Base-by-base conservation (phyloP, 1,284 basidiomycete genomes). In the Melanopsichium pennsylvanicum region DNA sequence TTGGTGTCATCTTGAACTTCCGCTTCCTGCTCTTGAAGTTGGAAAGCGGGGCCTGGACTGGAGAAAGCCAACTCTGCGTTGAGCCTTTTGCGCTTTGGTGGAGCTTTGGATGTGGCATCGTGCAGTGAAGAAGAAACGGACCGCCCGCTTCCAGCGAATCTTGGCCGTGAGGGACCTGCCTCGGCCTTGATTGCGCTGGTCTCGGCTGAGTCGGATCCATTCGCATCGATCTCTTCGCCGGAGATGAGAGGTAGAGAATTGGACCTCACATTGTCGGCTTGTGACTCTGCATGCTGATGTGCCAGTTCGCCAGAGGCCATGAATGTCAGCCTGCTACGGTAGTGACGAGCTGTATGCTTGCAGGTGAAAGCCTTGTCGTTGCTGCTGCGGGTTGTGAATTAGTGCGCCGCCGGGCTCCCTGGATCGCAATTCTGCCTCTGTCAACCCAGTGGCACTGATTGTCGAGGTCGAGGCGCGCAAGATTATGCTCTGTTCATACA, bases 1-100 rank as follows among this genome's bases (percentile, higher is more conserved):
- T 41, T 51, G 26, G 25, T 50, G 11, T 36, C 42, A 5, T 45
- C 23, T 31, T 63, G 51, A 1, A 33, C 57, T n/a, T 39, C 36
- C 15, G 31, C 39, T 18, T 42, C 42, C 8, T 38, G n/a, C 19
- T 54, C 41, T 38, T 51, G 34, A 5, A 70, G 32, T 43, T 61
- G 62, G 32, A 79, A 76, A 0, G 75, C 74, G 18, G 75, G 75
- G 11, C 76, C 76, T 13, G 76, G 76, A 43, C 70, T 74, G 49
- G 72, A 76, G 29, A 79, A 79, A 15, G 68, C 64, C 16, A 79
- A 54, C 35, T 75, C 74, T 26, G 63, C 72, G 36, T 76, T 66
- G 18, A 78, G 50, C 29, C 70, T 40, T n/a, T 70, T 63, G 16
- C 72, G 41, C 35, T 75, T 75, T 10, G 51, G 34, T 10, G 60